phyloP scores from a whole-genome alignment of 495 filamentous ascomycete genomes.

The Aspergillus saccharolyticus region DNA sequence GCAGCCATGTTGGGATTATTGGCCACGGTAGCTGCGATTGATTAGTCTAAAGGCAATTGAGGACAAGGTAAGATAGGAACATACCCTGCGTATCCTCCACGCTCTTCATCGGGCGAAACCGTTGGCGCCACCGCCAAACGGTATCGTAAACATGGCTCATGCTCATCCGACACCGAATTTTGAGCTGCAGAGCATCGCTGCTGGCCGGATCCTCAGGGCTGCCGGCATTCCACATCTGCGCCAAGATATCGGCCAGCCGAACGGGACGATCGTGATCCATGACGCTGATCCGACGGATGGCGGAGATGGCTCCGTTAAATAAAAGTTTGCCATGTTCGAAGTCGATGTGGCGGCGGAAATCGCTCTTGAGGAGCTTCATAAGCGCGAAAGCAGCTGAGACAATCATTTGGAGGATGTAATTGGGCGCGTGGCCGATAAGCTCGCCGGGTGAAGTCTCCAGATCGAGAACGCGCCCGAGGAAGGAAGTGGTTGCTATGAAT shows the following conservation, averaged over 20 bases:
- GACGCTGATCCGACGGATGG: constrained; percentile 75
- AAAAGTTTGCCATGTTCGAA: constrained; percentile 69
- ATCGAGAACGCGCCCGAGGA: constrained; percentile 42
- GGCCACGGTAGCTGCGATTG: constrained; percentile 22
- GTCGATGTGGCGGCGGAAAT: constrained; percentile 61
- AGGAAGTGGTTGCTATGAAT: constrained; percentile 55
- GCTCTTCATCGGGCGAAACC: constrained; percentile 40
- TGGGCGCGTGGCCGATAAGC: constrained; percentile 68
- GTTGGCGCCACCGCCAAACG: constrained; percentile 46
- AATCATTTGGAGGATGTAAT: constrained; percentile 91
- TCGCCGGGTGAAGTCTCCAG: constrained; percentile 45
- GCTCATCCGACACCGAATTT: constrained; percentile 46
- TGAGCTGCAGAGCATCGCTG: constrained; percentile 39
- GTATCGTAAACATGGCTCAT: constrained; percentile 50
- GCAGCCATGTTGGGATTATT: constrained; percentile 32
- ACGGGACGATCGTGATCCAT: constrained; percentile 78
- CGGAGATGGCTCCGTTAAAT: constrained; percentile 71
- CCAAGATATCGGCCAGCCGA: constrained; percentile 42
- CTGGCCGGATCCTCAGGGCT: constrained; percentile 26
- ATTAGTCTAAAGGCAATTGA: constrained; percentile 9
- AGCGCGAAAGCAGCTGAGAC: constrained; percentile 81
- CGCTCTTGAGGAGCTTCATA: constrained; percentile 80
- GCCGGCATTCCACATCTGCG: constrained; percentile 47
- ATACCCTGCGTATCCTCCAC: constrained; percentile 40
- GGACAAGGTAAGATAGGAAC: constrained; percentile 1